Evolutionary conservation across 148 eudicot species (phyloP).

Genomic region (Diospyros lotus): DNA sequence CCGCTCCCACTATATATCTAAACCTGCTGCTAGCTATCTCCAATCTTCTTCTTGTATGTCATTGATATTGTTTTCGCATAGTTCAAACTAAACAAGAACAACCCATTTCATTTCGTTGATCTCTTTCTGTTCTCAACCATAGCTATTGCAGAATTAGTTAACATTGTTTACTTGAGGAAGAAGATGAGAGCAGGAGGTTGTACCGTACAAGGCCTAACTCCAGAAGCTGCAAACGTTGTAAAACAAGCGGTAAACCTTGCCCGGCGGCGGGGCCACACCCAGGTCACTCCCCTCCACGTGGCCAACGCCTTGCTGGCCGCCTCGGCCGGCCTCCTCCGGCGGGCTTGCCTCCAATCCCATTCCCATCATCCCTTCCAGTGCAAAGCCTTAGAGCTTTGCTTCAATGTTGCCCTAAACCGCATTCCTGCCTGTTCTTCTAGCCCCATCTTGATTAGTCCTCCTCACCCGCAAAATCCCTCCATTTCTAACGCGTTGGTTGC

Average conservation of each 20-base stretch:
- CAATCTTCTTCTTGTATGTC: too few relatives aligned
- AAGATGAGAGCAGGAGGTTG: constrained; percentile 72
- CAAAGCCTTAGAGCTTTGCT: constrained; percentile 88
- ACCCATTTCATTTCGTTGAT: too few relatives aligned
- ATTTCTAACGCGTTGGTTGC: constrained; percentile 80
- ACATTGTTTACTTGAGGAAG: background rate
- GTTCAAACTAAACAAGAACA: too few relatives aligned
- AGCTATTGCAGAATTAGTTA: too few relatives aligned
- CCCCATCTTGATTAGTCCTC: constrained; percentile 39
- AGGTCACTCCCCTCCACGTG: constrained; percentile 91
- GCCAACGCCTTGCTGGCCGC: constrained; percentile 69
- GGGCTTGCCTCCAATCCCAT: constrained; percentile 75
- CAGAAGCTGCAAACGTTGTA: constrained; percentile 60
- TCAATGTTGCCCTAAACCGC: constrained; percentile 91
- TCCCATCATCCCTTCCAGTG: constrained; percentile 75
- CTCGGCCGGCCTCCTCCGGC: constrained; percentile 55
- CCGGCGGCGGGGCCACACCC: constrained; percentile 71
- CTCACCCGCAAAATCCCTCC: constrained; percentile 46
- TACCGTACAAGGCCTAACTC: constrained; percentile 62
- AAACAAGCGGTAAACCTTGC: constrained; percentile 73
- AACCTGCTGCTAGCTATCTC: too few relatives aligned
- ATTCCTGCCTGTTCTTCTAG: constrained; percentile 44
- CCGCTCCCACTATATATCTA: too few relatives aligned
- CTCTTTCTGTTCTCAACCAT: too few relatives aligned
- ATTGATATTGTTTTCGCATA: too few relatives aligned